phyloP scores from a whole-genome alignment of 108 stramenopile genomes.

The Conticribra guillardii region DNA sequence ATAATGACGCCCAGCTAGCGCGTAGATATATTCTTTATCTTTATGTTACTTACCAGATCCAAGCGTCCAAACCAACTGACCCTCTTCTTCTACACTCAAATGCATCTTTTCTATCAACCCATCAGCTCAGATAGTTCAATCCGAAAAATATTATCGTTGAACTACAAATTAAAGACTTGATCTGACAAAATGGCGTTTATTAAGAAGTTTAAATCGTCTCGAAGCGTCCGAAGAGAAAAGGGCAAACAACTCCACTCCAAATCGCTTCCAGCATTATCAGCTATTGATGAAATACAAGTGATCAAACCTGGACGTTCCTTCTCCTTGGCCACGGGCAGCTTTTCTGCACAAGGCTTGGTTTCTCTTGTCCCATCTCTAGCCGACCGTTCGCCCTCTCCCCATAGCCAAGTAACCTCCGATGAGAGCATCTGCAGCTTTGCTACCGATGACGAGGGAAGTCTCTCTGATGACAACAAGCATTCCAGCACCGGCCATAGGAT shows the following conservation, averaged over 20 bases:
- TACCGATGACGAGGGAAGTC: not conserved
- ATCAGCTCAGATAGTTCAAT: too few species aligned
- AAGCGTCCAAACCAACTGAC: too few species aligned
- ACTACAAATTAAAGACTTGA: too few species aligned
- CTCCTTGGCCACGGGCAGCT: not conserved
- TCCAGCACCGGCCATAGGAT: not conserved
- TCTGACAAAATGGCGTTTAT: not conserved
- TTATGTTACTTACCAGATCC: too few species aligned
- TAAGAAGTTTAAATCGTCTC: not conserved
- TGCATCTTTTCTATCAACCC: too few species aligned
- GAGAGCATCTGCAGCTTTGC: not conserved
- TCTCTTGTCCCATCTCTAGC: not conserved
- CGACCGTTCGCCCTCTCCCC: not conserved
- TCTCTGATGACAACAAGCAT: not conserved
- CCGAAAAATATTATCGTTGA: too few species aligned
- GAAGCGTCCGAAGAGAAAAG: not conserved
- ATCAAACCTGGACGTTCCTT: not conserved
- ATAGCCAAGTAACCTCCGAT: not conserved
- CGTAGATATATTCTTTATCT: too few species aligned
- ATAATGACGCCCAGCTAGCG: too few species aligned
- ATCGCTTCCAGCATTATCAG: not conserved
- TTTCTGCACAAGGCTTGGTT: not conserved
- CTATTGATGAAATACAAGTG: not conserved
- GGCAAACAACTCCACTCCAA: not conserved
- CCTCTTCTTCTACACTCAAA: too few species aligned